Percentiles rank a stretch among this genome's conserved stretches.
Evolutionary conservation across 192 early-diverging fungal genomes (phyloP).

Genomic region (Backusella luteola): DNA sequence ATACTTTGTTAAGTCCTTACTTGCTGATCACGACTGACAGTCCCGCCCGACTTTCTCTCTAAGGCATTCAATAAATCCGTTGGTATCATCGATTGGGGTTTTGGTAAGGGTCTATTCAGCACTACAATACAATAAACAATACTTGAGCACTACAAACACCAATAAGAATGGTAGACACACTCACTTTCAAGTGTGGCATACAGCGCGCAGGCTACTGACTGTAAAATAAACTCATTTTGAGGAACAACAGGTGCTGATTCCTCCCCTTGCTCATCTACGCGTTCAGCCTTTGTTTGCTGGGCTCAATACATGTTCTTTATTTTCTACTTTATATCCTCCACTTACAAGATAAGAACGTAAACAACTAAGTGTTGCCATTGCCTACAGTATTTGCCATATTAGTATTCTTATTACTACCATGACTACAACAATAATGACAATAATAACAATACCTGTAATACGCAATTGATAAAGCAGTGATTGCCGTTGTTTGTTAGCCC

Average conservation of each 20-base stretch:
- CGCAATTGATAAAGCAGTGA: constrained; percentile 91
- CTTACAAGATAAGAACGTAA: constrained; percentile 36
- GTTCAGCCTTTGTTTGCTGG: constrained; percentile 28
- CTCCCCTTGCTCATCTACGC: constrained; percentile 40
- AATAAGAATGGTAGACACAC: neutral
- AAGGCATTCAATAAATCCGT: constrained; percentile 34
- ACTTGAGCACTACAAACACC: neutral
- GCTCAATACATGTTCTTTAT: neutral
- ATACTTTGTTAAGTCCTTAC: constrained; percentile 12
- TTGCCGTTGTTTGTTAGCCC: constrained; percentile 88
- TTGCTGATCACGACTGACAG: constrained; percentile 40
- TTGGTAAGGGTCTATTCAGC: constrained; percentile 35
- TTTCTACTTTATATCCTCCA: neutral
- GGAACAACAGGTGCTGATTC: constrained; percentile 28
- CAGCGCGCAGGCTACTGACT: constrained; percentile 38
- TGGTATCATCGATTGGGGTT: constrained; percentile 28
- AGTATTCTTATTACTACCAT: neutral
- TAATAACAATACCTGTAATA: constrained; percentile 65
- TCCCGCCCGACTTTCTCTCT: constrained; percentile 29
- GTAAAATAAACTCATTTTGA: constrained; percentile 33
- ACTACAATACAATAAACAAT: constrained; percentile 13
- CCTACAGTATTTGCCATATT: constrained; percentile 8
- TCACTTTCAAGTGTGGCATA: constrained; percentile 41
- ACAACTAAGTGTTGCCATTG: constrained; percentile 31
- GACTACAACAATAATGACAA: neutral